Evolutionary conservation across 169 alveolate genomes (phyloP), one percentile per base, ranked within the genome.

Genomic region (Theileria annulata): DNA sequence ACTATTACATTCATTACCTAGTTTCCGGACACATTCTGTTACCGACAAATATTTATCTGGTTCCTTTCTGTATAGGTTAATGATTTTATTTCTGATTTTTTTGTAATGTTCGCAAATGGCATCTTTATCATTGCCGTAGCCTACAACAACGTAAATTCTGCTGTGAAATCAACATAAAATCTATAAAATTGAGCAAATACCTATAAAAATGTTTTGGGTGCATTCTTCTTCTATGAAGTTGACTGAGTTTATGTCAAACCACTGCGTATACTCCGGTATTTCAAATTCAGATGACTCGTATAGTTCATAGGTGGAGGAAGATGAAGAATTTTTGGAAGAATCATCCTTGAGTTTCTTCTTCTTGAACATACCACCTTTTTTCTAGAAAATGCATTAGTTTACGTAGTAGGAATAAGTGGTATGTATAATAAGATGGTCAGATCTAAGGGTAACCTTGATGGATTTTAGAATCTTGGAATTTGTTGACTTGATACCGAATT

Each of bases 1-100:
- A n/a, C 19, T 28, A 1, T 1, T 13, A 3, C 15, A 1, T 10
- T 15, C n/a, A 60, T n/a, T 66, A 59, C 86, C 69, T 54, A 87
- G 62, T n/a, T 73, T 72, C 13, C 86, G 37, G 13, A 82, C 71
- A 49, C 92, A 87, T 15, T 87, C 92, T 0, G 85, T 87, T 6
- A 79, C 82, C 19, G 92, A 70, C 5, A 87, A 70, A 27, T 83
- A 75, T 69, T 67, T 86, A 5, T 77, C 48, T 3, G 91, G 87
- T 37, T 80, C 71, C 59, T 71, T 63, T 31, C 87, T 60, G 58
- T 87, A 87, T 30, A 87, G 63, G 4, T 73, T 48, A 25, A 87
- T 71, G 67, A 87, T 87, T 49, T 82, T 62, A 27, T 75, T 73
- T 49, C 92, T 48, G 17, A 87, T 48, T 37, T 56, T n/a, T 62